Percentiles rank a stretch among this genome's conserved stretches.
These are phyloP conservation scores for Aspergillus bertholletiae DNA, from an alignment of 495 filamentous ascomycete genomes.

Conservation along the genomic window DNA sequence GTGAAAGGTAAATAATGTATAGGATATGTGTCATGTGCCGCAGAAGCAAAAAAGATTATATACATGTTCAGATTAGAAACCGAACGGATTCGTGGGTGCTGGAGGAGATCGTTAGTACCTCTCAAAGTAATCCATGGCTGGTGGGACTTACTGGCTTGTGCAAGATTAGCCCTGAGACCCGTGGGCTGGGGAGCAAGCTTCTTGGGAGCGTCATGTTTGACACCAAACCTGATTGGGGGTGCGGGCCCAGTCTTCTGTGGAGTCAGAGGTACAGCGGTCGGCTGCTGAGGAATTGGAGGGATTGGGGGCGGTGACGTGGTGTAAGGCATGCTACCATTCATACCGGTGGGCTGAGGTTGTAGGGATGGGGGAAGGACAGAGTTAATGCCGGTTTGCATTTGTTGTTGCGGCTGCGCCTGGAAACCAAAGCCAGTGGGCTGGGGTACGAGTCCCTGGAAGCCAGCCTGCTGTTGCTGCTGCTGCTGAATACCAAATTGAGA, in stretches of 20 bases:
- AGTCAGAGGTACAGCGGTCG: constrained; percentile 56
- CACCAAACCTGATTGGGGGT: constrained; percentile 85
- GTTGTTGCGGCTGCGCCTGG: constrained; percentile 42
- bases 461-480: constrained; percentile 47
- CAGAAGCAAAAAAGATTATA: constrained; percentile 15
- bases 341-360: constrained; percentile 53
- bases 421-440: constrained; percentile 66
- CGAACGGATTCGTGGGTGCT: constrained; percentile 93
- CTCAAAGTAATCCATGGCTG: constrained; percentile 3
- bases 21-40: constrained; percentile 22
- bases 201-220: constrained; percentile 60
- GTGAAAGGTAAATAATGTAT: constrained; percentile 19
- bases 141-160: constrained; percentile 86
- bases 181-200: constrained; percentile 87
- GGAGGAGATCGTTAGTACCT: constrained; percentile 18
- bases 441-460: constrained; percentile 57
- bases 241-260: constrained; percentile 94
- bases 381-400: constrained; percentile 48
- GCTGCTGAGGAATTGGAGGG: constrained; percentile 47
- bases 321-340: constrained; percentile 48
- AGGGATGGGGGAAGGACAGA: constrained; percentile 39
- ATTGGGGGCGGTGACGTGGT: constrained; percentile 34
- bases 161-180: constrained; percentile 82
- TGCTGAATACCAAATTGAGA: constrained; percentile 52
- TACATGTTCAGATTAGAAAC: constrained; percentile 57